Percentiles rank a stretch among this genome's conserved stretches.
phyloP scores from a whole-genome alignment of 2,329 filamentous ascomycete genomes.

The Aspergillus ochraceus region DNA sequence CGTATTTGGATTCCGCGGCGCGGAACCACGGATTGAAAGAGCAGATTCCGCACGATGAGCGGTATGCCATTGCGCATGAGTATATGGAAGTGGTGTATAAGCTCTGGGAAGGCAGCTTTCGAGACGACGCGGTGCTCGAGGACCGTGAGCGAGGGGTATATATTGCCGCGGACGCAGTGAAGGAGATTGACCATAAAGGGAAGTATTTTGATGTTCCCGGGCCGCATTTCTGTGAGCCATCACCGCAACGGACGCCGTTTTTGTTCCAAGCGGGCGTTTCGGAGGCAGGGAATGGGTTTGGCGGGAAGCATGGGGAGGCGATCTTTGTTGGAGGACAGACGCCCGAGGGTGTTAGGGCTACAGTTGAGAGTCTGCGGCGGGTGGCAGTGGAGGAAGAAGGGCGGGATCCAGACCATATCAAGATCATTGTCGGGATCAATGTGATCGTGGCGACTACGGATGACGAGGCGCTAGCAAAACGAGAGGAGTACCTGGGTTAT shows the following conservation, averaged over 20 bases:
- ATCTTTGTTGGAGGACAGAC: conserved; percentile 45
- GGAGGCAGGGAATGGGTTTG: conserved; percentile 42
- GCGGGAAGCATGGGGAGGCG: conserved; percentile 38
- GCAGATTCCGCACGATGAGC: conserved; percentile 46
- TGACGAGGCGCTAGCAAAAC: conserved; percentile 41
- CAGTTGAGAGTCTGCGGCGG: conserved; percentile 39
- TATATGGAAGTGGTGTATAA: conserved; percentile 44
- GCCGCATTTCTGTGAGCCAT: conserved; percentile 31
- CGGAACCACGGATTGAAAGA: conserved; percentile 42
- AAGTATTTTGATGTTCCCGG: conserved; percentile 37
- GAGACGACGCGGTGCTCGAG: conserved; percentile 32
- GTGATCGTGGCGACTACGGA: conserved; percentile 43
- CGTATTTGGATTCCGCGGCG: conserved; percentile 44
- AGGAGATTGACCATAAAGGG: conserved; percentile 31
- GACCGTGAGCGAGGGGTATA: conserved; percentile 15
- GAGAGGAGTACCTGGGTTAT: conserved; percentile 39
- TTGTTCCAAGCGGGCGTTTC: conserved; percentile 46
- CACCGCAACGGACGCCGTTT: conserved; percentile 45
- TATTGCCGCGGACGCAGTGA: conserved; percentile 19
- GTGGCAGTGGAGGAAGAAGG: conserved; percentile 32
- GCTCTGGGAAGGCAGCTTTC: conserved; percentile 54
- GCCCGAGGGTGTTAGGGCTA: conserved; percentile 34
- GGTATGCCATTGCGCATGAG: conserved; percentile 47
- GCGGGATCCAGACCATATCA: conserved; percentile 35
- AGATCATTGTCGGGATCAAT: conserved; percentile 43